Base-by-base conservation (phyloP, 2,329 filamentous ascomycete genomes). In the Xylaria sp. region DNA sequence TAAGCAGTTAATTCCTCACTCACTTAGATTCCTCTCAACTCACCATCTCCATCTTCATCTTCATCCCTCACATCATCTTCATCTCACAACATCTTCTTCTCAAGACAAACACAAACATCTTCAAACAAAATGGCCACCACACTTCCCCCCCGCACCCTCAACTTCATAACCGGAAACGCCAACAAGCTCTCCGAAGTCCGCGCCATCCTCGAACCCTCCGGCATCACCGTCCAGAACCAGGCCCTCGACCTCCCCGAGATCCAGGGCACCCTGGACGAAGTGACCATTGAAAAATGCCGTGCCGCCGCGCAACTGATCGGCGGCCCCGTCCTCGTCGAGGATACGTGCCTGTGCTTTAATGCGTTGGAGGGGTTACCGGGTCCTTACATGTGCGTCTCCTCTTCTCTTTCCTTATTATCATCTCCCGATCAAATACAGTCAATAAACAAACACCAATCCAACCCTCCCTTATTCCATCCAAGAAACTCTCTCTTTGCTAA, bases 141-240 rank as follows among this genome's bases (percentile, higher is more conserved):
- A 23, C 23, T 52, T 7, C 63, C 69, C 11, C 63, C 69, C 11
- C 72, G 72, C 3, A 69, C 73, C 4, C 75, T 99, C 66, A 92
- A 95, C 76, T 99, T 99, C 79, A 96, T 99, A 72, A 97, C 93
- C 1, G 90, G 93, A 75, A 99, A 99, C 77, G 86, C 88, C 71
- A 95, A 96, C 79, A 99, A 99, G 79, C 83, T 99, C 58, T 79
- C 82, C 59, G 94, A 99, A 78, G 92, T 96, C 66, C 86, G 90
- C 74, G 88, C 89, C 16, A 97, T 99, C 68, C 83, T 99, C 2
- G 86, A 88, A 67, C 58, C 61, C 7, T 83, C 83, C 60, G 70
- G 69, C 39, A 88, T 97, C 65, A 80, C 87, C 64, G 81, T 99
- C 48, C 81, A 84, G 58, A 93, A 82, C 75, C 85, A 90, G 73